These are phyloP conservation scores for Sporothrix curviconia DNA, from an alignment of 2,329 filamentous ascomycete species.

Conservation along the genomic window DNA sequence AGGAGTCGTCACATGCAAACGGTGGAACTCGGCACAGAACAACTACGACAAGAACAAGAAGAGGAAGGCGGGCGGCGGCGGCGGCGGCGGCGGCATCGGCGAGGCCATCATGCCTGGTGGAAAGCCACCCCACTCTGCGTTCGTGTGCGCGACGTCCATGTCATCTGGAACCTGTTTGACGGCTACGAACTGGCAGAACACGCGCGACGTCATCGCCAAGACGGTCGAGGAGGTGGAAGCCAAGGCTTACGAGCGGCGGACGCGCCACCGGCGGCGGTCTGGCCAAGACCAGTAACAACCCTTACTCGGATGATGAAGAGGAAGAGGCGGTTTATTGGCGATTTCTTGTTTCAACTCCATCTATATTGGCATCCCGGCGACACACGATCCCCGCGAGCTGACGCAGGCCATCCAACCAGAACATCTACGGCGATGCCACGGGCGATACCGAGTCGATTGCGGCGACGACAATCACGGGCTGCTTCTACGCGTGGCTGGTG, in stretches of 20 bases:
- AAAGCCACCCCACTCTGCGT: slow-evolving; percentile 59
- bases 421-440: slow-evolving; percentile 68
- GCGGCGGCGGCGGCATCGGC: slow-evolving; percentile 36
- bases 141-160: slow-evolving; percentile 75
- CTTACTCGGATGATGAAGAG: slow-evolving; percentile 57
- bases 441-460: slow-evolving; percentile 78
- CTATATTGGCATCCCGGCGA: slow-evolving; percentile 87
- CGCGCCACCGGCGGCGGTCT: slow-evolving; percentile 49
- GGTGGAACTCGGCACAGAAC: slow-evolving; percentile 74
- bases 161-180: slow-evolving; percentile 97
- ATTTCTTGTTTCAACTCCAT: slow-evolving; percentile 98
- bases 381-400: slow-evolving; percentile 76
- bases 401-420: slow-evolving; percentile 77
- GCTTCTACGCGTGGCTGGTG: slow-evolving; percentile 42
- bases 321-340: slow-evolving; percentile 83
- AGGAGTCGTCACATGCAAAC: slow-evolving; percentile 37
- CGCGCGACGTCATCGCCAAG: slow-evolving; percentile 76
- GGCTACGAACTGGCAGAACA: slow-evolving; percentile 94
- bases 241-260: slow-evolving; percentile 69
- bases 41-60: slow-evolving; percentile 53
- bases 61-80: neutral
- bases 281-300: slow-evolving; percentile 38
- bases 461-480: slow-evolving; percentile 58
- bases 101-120: neutral
- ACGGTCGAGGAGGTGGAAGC: slow-evolving; percentile 83